Evolutionary conservation across 2,329 filamentous ascomycete genomes (phyloP).

Genomic region (Penicillium sp.): DNA sequence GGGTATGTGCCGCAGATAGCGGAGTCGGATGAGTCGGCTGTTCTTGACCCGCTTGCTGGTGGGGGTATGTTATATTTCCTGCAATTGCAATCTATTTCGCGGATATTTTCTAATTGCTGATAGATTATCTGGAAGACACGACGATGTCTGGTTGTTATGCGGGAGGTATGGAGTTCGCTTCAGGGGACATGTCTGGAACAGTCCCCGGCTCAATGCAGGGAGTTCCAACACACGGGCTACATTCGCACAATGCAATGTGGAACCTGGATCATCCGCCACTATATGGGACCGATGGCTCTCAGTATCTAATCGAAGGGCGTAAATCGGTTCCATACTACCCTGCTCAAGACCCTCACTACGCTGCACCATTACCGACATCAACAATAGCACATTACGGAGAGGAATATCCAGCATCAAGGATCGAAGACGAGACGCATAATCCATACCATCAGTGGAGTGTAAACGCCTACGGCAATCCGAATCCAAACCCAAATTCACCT

Average conservation of each 20-base stretch:
- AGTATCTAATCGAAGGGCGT: neutral
- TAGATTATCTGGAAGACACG: neutral
- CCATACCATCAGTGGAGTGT: neutral
- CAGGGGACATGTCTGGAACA: neutral
- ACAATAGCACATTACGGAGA: neutral
- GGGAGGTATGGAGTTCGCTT: neutral
- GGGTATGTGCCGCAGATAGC: slow-evolving; percentile 10
- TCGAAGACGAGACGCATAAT: neutral
- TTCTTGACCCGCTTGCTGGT: slow-evolving; percentile 4
- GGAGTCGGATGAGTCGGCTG: slow-evolving; percentile 9
- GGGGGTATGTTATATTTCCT: slow-evolving; percentile 4
- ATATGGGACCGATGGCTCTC: neutral
- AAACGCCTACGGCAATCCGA: neutral
- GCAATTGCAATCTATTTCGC: neutral
- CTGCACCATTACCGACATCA: neutral
- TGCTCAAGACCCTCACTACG: neutral
- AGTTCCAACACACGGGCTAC: neutral
- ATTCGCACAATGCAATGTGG: neutral
- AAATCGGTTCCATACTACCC: neutral
- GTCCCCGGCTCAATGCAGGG: neutral
- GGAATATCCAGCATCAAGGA: neutral
- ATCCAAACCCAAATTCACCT: neutral
- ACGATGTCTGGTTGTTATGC: neutral
- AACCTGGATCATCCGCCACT: neutral
- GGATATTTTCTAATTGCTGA: neutral